Percentiles rank a stretch among this genome's conserved stretches.
Evolutionary conservation across 1,284 basidiomycete species (phyloP).

Genomic region (Malassezia dermatis): DNA sequence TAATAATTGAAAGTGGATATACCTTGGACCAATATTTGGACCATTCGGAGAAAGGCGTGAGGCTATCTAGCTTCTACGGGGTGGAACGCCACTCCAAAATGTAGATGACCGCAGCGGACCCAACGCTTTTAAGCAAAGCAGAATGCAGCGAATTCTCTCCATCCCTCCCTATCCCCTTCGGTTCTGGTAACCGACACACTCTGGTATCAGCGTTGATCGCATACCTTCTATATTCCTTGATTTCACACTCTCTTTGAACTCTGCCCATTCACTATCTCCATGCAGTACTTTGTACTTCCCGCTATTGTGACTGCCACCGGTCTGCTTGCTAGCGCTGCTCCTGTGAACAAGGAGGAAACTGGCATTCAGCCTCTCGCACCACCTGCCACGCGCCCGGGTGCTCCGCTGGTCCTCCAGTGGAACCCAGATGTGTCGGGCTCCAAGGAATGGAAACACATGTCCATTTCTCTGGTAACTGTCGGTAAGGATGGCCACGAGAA

Average conservation of each 20-base stretch:
- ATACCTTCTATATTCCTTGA: constrained; percentile 2
- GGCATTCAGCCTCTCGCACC: constrained; percentile 13
- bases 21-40: background rate
- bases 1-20: background rate
- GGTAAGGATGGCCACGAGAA: constrained; percentile 4
- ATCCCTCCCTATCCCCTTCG: background rate
- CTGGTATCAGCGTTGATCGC: constrained; percentile 18
- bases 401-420: constrained; percentile 8
- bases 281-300: constrained; percentile 18
- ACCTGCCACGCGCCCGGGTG: constrained; percentile 10
- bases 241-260: background rate
- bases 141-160: background rate
- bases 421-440: constrained; percentile 12
- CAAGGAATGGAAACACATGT: constrained; percentile 17
- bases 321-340: constrained; percentile 14
- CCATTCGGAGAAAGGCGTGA: background rate
- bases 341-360: background rate
- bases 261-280: background rate
- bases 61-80: background rate
- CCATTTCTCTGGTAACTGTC: constrained; percentile 12
- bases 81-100: background rate
- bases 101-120: background rate
- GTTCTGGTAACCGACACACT: constrained; percentile 18
- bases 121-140: background rate
- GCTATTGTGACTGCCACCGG: constrained; percentile 15